phyloP scores from a whole-genome alignment of 257 asterid genomes.

The Solanum virginianum region DNA sequence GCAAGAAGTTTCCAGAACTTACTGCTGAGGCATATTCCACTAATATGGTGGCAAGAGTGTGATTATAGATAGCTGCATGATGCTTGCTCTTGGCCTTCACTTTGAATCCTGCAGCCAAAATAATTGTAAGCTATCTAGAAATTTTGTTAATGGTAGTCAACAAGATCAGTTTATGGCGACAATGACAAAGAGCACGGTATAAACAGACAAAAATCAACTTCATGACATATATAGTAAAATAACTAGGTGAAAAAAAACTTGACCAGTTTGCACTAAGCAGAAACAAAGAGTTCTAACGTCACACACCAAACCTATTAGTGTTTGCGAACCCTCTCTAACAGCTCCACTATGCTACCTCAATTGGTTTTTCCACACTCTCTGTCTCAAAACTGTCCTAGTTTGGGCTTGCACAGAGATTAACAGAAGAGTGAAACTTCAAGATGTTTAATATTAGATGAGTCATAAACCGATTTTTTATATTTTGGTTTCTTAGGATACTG shows the following conservation, averaged over 20 bases:
- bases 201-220: background rate
- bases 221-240: background rate
- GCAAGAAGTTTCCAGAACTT: conserved; percentile 14
- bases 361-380: background rate
- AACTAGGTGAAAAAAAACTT: background rate
- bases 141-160: background rate
- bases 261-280: background rate
- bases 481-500: background rate
- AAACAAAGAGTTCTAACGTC: background rate
- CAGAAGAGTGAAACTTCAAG: background rate
- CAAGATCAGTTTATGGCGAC: background rate
- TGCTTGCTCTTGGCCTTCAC: conserved; percentile 34
- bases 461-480: background rate
- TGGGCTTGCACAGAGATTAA: background rate
- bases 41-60: conserved; percentile 67
- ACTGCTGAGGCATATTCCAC: conserved; percentile 97
- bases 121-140: background rate
- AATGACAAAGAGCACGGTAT: background rate
- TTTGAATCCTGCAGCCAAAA: conserved; percentile 46
- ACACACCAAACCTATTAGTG: background rate
- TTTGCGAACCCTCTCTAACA: background rate
- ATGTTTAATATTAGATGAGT: background rate
- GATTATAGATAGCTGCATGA: conserved; percentile 39
- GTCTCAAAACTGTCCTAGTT: background rate
- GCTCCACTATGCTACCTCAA: background rate